phyloP scores from a whole-genome alignment of 495 filamentous ascomycete species.

The Penicillium mononematosum region DNA sequence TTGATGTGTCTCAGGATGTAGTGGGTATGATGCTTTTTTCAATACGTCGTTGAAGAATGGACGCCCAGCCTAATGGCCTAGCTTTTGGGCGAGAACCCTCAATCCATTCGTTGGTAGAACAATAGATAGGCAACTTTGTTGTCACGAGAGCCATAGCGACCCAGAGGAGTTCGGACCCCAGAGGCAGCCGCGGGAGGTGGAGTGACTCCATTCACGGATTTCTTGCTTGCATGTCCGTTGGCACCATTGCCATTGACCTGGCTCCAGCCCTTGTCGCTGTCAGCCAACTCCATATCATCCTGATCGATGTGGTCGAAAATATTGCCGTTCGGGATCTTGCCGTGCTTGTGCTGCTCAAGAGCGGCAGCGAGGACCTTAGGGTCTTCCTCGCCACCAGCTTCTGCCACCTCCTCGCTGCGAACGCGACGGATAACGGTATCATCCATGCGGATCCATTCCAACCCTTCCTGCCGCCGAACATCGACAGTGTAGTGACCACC shows the following conservation, averaged over 20 bases:
- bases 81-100: slow-evolving; percentile 8
- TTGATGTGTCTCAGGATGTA: slow-evolving; percentile 6
- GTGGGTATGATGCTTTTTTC: slow-evolving; percentile 18
- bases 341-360: slow-evolving; percentile 62
- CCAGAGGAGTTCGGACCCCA: slow-evolving; percentile 58
- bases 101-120: slow-evolving; percentile 80
- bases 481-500: slow-evolving; percentile 97
- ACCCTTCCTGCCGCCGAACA: slow-evolving; percentile 86
- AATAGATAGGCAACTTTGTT: slow-evolving; percentile 96
- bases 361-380: slow-evolving; percentile 65
- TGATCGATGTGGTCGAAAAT: slow-evolving; percentile 69
- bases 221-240: slow-evolving; percentile 49
- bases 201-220: slow-evolving; percentile 67
- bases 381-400: slow-evolving; percentile 78
- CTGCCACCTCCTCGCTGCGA: slow-evolving; percentile 84
- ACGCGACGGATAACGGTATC: slow-evolving; percentile 89
- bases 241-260: slow-evolving; percentile 67
- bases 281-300: slow-evolving; percentile 56
- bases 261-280: slow-evolving; percentile 75
- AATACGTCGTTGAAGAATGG: slow-evolving; percentile 5
- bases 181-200: slow-evolving; percentile 48
- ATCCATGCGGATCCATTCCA: slow-evolving; percentile 93
- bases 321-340: slow-evolving; percentile 57
- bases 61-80: slow-evolving; percentile 7
- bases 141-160: slow-evolving; percentile 74